Conservation (phyloP, 176 grass and related monocot genomes). For the Lolium multiflorum region DNA sequence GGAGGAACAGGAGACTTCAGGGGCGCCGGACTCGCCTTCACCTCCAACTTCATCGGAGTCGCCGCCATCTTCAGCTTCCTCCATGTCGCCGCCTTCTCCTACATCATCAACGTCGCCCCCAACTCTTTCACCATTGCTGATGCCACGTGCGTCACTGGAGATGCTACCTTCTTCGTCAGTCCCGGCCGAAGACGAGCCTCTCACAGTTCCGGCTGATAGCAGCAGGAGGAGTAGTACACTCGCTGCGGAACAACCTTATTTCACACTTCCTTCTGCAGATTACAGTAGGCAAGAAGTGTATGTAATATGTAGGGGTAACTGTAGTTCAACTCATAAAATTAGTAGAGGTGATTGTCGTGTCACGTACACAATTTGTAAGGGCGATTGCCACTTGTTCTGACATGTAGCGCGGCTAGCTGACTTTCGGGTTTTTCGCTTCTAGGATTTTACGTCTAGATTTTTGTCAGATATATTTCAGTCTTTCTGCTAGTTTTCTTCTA, state of each 20-base stretch:
- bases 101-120: not conserved
- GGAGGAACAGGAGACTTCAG: not conserved
- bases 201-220: not conserved
- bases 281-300: constrained; percentile 12
- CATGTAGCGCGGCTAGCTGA: not conserved
- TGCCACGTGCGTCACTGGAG: not conserved
- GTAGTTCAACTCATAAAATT: not conserved
- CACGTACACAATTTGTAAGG: not conserved
- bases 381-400: not conserved
- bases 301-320: constrained; percentile 13
- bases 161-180: not conserved
- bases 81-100: not conserved
- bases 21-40: not conserved
- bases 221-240: not conserved
- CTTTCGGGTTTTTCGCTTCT: not conserved
- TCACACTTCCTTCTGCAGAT: constrained; percentile 9
- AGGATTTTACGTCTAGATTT: not conserved
- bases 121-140: not conserved
- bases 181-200: not conserved
- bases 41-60: not conserved
- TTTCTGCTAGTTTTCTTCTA: not conserved
- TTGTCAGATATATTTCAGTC: not conserved
- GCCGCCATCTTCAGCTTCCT: not conserved
- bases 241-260: not conserved
- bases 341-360: constrained; percentile 27